phyloP scores from a whole-genome alignment of 306 rosid genomes.

The Hylodesmum podocarpum region DNA sequence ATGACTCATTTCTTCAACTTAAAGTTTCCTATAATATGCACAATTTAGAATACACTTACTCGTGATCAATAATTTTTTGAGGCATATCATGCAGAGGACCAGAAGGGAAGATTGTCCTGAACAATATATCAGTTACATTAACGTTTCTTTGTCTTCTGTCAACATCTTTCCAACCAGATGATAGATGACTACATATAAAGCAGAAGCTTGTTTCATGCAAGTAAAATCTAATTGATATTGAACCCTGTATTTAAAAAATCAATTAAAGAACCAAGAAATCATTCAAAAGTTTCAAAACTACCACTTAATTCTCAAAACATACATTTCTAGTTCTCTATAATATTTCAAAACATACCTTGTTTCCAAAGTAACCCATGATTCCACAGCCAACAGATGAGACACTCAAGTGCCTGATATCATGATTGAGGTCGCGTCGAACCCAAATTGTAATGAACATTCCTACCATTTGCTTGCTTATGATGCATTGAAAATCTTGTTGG shows the following conservation, averaged over 20 bases:
- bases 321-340: not conserved
- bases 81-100: slow-evolving; percentile 61
- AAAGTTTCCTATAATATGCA: not conserved
- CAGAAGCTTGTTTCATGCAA: slow-evolving; percentile 83
- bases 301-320: not conserved
- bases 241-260: slow-evolving; percentile 61
- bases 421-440: slow-evolving; percentile 56
- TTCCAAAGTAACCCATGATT: slow-evolving; percentile 79
- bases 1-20: not conserved
- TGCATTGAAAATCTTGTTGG: slow-evolving; percentile 54
- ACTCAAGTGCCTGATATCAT: slow-evolving; percentile 44
- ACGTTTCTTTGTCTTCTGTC: slow-evolving; percentile 60
- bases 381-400: slow-evolving; percentile 82
- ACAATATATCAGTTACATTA: slow-evolving; percentile 56
- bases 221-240: slow-evolving; percentile 77
- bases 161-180: slow-evolving; percentile 74
- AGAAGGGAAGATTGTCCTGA: slow-evolving; percentile 64
- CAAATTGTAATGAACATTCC: slow-evolving; percentile 76
- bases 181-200: slow-evolving; percentile 86
- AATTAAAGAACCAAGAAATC: slow-evolving; percentile 5
- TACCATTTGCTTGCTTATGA: slow-evolving; percentile 81
- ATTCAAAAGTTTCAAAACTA: not conserved
- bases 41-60: slow-evolving; percentile 47
- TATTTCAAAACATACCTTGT: slow-evolving; percentile 54
- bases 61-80: slow-evolving; percentile 65